Conservation (phyloP, 23 red algal species). For the Cyanidium caldarium region DNA sequence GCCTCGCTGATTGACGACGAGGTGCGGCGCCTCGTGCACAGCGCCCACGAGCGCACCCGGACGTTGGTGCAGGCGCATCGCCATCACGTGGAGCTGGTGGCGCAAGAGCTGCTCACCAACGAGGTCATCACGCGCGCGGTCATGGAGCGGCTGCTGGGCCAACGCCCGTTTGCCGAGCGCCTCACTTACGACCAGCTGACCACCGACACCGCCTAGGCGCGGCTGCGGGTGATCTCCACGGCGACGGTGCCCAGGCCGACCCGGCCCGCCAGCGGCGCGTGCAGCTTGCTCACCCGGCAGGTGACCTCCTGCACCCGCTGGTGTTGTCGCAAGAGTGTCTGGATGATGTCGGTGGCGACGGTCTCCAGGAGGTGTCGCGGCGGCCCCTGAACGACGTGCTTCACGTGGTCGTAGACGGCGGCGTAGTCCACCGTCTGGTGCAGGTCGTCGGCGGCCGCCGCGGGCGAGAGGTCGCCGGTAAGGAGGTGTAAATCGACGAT, state of each 20-base stretch:
- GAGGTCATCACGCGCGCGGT: conserved; percentile 72
- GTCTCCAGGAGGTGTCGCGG: background rate
- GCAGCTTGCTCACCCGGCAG: background rate
- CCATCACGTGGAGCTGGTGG: conserved; percentile 44
- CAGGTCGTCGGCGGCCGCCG: background rate
- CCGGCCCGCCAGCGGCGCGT: background rate
- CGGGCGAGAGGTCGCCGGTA: background rate
- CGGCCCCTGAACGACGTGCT: background rate
- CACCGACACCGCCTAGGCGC: background rate
- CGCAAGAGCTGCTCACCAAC: conserved; percentile 47
- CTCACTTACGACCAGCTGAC: conserved; percentile 60
- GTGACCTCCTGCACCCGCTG: background rate
- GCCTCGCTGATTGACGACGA: conserved; percentile 81
- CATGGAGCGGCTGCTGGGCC: conserved; percentile 74
- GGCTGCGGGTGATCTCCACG: background rate
- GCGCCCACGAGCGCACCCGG: conserved; percentile 56
- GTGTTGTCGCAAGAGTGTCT: background rate
- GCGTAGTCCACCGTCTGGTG: background rate
- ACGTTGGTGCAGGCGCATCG: conserved; percentile 41
- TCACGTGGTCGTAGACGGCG: background rate
- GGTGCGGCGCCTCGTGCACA: conserved; percentile 63
- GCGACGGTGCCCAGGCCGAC: background rate
- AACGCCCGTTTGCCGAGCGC: conserved; percentile 56
- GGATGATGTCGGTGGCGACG: background rate
- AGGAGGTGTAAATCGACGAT: background rate